Evolutionary conservation across 805 yeast species (phyloP).

Genomic region (Yarrowia phangngaensis): DNA sequence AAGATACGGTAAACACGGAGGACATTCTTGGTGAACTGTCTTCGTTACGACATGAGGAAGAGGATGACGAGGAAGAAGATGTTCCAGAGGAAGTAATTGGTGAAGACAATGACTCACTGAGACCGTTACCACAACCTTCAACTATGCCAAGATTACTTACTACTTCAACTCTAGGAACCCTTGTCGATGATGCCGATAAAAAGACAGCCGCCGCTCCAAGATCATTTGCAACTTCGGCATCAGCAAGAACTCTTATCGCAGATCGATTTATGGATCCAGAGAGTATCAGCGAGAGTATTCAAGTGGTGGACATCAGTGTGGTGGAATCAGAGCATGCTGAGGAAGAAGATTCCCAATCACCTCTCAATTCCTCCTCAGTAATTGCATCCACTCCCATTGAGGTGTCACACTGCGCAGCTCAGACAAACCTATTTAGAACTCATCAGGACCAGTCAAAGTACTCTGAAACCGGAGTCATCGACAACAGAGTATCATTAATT

Average conservation of each 20-base stretch:
- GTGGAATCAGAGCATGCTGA: background rate
- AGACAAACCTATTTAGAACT: constrained; percentile 16
- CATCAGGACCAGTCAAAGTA: constrained; percentile 21
- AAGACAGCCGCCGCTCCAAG: background rate
- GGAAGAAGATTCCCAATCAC: constrained; percentile 1
- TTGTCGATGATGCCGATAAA: background rate
- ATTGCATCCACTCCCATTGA: constrained; percentile 22
- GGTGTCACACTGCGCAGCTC: too few relatives aligned
- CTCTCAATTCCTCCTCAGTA: constrained; percentile 3
- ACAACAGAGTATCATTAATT: constrained; percentile 8
- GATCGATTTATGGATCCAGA: constrained; percentile 22
- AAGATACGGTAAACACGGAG: constrained; percentile 1
- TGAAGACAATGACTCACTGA: background rate
- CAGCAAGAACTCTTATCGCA: constrained; percentile 14
- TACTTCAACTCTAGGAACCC: constrained; percentile 21
- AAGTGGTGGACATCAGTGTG: constrained; percentile 16
- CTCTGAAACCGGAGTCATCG: background rate
- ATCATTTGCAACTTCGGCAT: constrained; percentile 18
- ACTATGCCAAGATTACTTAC: constrained; percentile 8
- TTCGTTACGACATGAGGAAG: background rate
- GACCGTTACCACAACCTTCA: constrained; percentile 9
- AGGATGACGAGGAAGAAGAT: background rate
- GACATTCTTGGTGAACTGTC: constrained; percentile 13
- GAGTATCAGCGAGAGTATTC: constrained; percentile 11
- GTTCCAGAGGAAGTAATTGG: background rate